Evolutionary conservation across 345 rosid genomes (phyloP).

Genomic region (Noccaea bulbosa): DNA sequence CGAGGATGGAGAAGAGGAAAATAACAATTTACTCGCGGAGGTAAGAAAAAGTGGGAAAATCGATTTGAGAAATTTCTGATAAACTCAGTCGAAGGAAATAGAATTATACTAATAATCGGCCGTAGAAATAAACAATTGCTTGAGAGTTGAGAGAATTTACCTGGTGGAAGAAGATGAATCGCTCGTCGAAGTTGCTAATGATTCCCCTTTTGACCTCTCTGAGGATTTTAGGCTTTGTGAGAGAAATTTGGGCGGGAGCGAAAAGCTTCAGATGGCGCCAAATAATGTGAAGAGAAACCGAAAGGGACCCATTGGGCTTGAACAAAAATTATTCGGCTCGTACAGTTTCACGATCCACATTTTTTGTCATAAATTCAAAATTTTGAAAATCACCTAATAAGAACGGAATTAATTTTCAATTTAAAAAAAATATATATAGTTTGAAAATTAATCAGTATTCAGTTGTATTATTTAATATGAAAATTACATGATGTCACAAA

Average conservation of each 20-base stretch:
- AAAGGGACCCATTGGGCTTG: neutral
- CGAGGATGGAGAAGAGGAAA: neutral
- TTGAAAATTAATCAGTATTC: neutral
- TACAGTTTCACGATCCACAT: neutral
- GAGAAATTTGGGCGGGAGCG: constrained; percentile 32
- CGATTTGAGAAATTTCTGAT: neutral
- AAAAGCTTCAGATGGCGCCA: constrained; percentile 27
- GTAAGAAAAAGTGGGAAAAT: neutral
- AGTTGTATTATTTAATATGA: constrained; percentile 16
- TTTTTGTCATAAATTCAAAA: neutral
- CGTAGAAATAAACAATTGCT: neutral
- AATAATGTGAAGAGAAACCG: neutral
- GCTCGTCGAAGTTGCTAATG: constrained; percentile 16
- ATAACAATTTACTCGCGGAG: neutral
- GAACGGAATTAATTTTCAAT: no score
- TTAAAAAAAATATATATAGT: no score
- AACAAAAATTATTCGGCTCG: neutral
- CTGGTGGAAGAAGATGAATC: constrained; percentile 33
- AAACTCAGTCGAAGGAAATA: neutral
- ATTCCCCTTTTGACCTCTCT: neutral
- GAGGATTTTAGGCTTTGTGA: neutral
- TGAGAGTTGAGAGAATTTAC: neutral
- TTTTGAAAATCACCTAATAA: neutral
- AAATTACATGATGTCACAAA: constrained; percentile 26
- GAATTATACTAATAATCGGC: neutral